These are phyloP conservation scores for Pseudocercospora musae DNA, from an alignment of 2,329 filamentous ascomycete species.

Conservation along the genomic window DNA sequence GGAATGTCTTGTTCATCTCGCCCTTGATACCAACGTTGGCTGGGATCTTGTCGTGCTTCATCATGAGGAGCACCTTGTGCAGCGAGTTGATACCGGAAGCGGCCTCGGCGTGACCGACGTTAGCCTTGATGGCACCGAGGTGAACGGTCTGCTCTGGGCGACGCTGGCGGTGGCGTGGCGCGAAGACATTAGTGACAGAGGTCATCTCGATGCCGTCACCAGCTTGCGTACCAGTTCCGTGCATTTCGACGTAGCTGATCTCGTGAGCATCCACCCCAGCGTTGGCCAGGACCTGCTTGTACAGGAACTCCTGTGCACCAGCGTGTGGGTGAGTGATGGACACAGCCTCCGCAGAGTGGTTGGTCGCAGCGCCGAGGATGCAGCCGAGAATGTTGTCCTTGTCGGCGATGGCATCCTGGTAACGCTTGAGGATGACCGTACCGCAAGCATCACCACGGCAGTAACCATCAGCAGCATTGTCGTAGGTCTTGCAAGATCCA, in stretches of 20 bases:
- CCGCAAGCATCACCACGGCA: slow-evolving; percentile 75
- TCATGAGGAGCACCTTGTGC: slow-evolving; percentile 53
- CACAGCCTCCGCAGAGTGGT: slow-evolving; percentile 76
- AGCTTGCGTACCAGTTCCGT: slow-evolving; percentile 83
- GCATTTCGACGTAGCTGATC: slow-evolving; percentile 83
- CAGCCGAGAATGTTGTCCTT: slow-evolving; percentile 70
- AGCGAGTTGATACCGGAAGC: slow-evolving; percentile 55
- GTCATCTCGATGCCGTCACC: slow-evolving; percentile 81
- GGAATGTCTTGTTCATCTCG: slow-evolving; percentile 55
- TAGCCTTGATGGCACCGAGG: slow-evolving; percentile 55
- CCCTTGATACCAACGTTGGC: slow-evolving; percentile 56
- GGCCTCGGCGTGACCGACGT: slow-evolving; percentile 55
- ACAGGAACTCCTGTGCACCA: slow-evolving; percentile 69
- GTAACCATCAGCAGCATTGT: slow-evolving; percentile 77
- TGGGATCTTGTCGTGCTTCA: slow-evolving; percentile 53
- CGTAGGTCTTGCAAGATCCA: slow-evolving; percentile 75
- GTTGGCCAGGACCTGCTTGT: slow-evolving; percentile 65
- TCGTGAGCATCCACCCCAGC: slow-evolving; percentile 73
- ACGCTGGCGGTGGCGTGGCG: slow-evolving; percentile 51
- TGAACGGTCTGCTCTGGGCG: slow-evolving; percentile 49
- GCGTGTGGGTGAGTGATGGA: slow-evolving; percentile 83
- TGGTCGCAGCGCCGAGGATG: slow-evolving; percentile 71
- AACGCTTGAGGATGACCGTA: slow-evolving; percentile 72
- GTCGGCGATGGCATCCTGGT: slow-evolving; percentile 73
- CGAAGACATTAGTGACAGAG: slow-evolving; percentile 66